Evolutionary conservation across 192 early-diverging fungal species (phyloP).

Genomic region (Oehlia diaphana): DNA sequence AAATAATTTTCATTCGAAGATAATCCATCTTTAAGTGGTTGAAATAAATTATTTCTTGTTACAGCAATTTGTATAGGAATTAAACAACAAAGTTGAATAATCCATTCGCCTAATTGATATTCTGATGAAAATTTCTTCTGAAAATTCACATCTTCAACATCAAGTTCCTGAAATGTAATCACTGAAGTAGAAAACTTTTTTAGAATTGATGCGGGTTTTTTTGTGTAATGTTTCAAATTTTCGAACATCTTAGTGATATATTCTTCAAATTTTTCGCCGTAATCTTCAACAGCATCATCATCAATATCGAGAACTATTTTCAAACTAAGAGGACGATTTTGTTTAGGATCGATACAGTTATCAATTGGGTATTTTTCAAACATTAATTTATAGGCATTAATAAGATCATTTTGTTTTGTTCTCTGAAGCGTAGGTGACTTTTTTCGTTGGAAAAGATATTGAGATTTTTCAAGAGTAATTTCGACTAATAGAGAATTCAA

Average conservation of each 20-base stretch:
- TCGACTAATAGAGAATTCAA: not conserved
- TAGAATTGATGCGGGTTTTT: not conserved
- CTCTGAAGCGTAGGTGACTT: not conserved
- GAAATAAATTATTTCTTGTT: conserved; percentile 25
- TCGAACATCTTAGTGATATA: not conserved
- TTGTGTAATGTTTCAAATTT: not conserved
- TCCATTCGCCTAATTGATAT: conserved; percentile 1
- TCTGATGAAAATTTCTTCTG: not conserved
- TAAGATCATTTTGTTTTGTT: not conserved
- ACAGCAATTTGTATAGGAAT: conserved; percentile 28
- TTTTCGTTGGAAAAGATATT: not conserved
- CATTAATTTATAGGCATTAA: conserved; percentile 1
- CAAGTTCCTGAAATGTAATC: not conserved
- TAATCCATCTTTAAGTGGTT: conserved; percentile 23
- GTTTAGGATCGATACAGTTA: not conserved
- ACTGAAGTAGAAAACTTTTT: not conserved
- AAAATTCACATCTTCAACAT: not conserved
- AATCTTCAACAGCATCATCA: not conserved
- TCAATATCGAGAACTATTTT: not conserved
- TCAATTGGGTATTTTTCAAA: conserved; percentile 22
- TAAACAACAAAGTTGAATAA: conserved; percentile 6
- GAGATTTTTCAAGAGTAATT: conserved; percentile 12
- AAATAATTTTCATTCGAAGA: not conserved
- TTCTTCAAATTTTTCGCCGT: conserved; percentile 17
- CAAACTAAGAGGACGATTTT: conserved; percentile 1